These are phyloP conservation scores for Magnaporthiopsis rhizophila DNA, from an alignment of 2,329 filamentous ascomycete species.

Conservation along the genomic window DNA sequence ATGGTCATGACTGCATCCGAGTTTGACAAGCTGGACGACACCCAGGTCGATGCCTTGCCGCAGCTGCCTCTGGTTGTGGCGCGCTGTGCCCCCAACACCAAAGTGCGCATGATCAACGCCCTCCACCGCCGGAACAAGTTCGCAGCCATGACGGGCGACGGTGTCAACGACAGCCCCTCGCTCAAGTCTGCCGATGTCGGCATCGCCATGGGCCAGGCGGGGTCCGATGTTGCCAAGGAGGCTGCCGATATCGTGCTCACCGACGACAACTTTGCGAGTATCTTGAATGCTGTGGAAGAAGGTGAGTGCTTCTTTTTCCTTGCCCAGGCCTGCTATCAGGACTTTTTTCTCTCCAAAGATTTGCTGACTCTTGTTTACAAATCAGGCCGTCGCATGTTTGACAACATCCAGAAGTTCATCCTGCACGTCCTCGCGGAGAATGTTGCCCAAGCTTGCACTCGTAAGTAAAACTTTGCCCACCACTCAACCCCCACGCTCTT, in stretches of 20 bases:
- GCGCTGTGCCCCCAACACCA: constrained; percentile 53
- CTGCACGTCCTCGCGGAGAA: constrained; percentile 55
- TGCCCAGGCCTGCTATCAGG: background rate
- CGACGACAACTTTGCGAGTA: constrained; percentile 57
- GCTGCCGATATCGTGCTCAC: constrained; percentile 60
- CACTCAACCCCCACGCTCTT: too few relatives aligned
- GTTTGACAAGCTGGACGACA: constrained; percentile 49
- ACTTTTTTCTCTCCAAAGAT: background rate
- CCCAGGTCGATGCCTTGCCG: constrained; percentile 48
- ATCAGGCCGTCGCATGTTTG: constrained; percentile 50
- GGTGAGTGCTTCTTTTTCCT: background rate
- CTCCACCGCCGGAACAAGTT: constrained; percentile 53
- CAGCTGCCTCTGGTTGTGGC: constrained; percentile 53
- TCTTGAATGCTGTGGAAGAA: constrained; percentile 7
- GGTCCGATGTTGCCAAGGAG: constrained; percentile 56
- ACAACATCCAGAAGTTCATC: constrained; percentile 60
- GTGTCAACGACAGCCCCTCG: constrained; percentile 60
- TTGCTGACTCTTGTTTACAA: background rate
- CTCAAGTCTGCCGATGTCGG: constrained; percentile 58
- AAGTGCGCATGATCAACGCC: constrained; percentile 61
- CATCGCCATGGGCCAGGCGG: constrained; percentile 54
- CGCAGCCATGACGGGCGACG: constrained; percentile 67
- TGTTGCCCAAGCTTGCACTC: constrained; percentile 51
- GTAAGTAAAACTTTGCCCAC: background rate
- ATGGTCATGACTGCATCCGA: constrained; percentile 50